Base-by-base conservation (phyloP, 139 green algal genomes). In the Chlorella sp. region DNA sequence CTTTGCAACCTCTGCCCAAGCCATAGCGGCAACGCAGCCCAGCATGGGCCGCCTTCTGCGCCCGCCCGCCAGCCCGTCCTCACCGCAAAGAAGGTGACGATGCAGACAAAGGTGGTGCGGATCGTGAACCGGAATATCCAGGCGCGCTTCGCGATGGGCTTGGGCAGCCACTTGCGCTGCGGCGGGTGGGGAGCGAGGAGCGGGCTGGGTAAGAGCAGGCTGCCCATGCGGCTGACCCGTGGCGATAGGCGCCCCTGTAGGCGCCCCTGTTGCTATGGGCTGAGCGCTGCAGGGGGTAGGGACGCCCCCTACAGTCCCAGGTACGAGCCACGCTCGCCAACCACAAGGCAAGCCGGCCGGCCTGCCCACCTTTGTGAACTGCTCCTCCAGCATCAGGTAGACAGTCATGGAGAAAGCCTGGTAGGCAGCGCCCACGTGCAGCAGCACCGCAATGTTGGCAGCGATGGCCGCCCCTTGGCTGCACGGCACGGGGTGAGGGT, bases 341-440 rank as follows among this genome's bases (percentile, higher is more conserved):
- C 65, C 38, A 41, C 65, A 73, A 30, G 34, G 65, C 30, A 65
- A n/a, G n/a, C n/a, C n/a, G n/a, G n/a, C 26, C 24, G 1, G 26
- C 68, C 34, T 34, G 3, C 69, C 40, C 38, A 76, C 69, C 38
- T 76, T 32, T 26, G 38, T 44, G 36, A 44, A 19, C 69, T 76
- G 69, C 38, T 76, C 69, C 11, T 76, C 69, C 0, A 76, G 38
- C 38, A 48, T 48, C 32, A n/a, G 20, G 69, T 76, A 76, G 13
- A 76, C 34, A 2, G 9, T 3, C 72, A 78, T 78, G 20, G 43
- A 60, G 43, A 56, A 60, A 14, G 38, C 72, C 43, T 78, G 72
- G 72, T 64, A 78, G 2, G 72, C 72, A 28, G 72, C 72, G 1
- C 26, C 72, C 41, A 78, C 72, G 72, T 78, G 72, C 28, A 78